These are phyloP conservation scores for Evernia prunastri DNA, from an alignment of 495 filamentous ascomycete genomes.

Conservation along the genomic window DNA sequence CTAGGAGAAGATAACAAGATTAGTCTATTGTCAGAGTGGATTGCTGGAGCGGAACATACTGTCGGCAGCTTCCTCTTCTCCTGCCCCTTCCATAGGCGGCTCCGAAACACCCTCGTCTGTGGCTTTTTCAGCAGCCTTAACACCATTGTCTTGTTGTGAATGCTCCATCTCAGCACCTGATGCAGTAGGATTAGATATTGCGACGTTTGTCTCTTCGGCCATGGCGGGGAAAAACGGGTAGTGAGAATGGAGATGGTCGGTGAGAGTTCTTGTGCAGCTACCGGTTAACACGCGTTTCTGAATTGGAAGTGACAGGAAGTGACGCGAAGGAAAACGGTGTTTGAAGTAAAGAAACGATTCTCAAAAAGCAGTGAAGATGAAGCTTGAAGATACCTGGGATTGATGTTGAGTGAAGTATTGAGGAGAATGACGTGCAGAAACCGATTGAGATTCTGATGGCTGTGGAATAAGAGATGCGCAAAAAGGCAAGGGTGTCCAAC, in stretches of 20 bases:
- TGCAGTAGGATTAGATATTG: background rate
- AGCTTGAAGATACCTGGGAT: background rate
- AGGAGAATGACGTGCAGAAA: conserved; percentile 4
- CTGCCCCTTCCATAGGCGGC: conserved; percentile 14
- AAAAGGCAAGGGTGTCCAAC: conserved; percentile 3
- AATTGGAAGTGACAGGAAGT: conserved; percentile 14
- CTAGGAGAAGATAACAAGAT: background rate
- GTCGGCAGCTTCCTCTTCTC: conserved; percentile 1
- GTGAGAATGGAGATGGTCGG: background rate
- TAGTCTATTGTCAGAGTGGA: background rate
- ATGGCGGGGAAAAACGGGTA: background rate
- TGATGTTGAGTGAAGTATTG: conserved; percentile 3
- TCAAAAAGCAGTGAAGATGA: background rate
- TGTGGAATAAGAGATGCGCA: conserved; percentile 14
- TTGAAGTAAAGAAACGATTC: background rate
- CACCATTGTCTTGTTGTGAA: conserved; percentile 6
- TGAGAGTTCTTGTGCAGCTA: background rate
- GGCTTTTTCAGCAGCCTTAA: background rate
- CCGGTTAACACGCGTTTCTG: conserved; percentile 16
- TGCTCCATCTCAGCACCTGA: conserved; percentile 8
- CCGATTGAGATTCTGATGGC: background rate
- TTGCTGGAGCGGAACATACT: background rate
- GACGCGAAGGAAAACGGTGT: too few relatives aligned
- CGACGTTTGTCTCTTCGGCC: conserved; percentile 11
- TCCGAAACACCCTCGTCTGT: background rate